Evolutionary conservation across 805 yeast genomes (phyloP).

Genomic region (Brettanomyces sp.): DNA sequence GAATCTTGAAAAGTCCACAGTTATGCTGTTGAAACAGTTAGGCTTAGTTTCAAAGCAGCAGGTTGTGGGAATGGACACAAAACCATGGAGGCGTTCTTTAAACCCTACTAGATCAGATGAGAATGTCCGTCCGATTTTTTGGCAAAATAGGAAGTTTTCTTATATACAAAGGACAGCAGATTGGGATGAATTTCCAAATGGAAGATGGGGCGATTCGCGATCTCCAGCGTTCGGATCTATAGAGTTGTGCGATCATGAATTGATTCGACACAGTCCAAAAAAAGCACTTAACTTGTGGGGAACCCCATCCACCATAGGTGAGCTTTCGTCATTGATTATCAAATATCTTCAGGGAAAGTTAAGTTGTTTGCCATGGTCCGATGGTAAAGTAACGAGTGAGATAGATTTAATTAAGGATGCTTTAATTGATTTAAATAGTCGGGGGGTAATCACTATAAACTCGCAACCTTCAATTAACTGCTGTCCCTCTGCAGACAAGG

Average conservation of each 20-base stretch:
- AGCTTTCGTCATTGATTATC: conserved; percentile 54
- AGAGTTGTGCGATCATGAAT: conserved; percentile 69
- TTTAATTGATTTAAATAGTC: conserved; percentile 53
- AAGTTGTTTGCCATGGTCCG: conserved; percentile 87
- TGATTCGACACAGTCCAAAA: conserved; percentile 74
- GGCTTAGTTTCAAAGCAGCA: conserved; percentile 33
- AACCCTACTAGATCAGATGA: conserved; percentile 74
- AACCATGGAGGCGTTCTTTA: conserved; percentile 91
- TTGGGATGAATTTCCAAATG: conserved; percentile 98
- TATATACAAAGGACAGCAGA: conserved; percentile 82
- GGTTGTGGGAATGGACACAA: conserved; percentile 19
- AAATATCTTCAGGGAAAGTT: conserved; percentile 65
- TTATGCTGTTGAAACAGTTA: conserved; percentile 76
- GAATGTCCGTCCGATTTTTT: conserved; percentile 86
- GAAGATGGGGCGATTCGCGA: conserved; percentile 96
- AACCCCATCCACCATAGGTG: conserved; percentile 49
- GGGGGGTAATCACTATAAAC: conserved; percentile 73
- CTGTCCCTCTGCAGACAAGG: conserved; percentile 53
- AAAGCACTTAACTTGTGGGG: conserved; percentile 88
- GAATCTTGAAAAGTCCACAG: conserved; percentile 88
- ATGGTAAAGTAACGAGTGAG: conserved; percentile 77
- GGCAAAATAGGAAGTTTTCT: conserved; percentile 89
- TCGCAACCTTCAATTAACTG: conserved; percentile 94
- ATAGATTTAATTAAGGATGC: conserved; percentile 50
- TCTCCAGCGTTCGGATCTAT: conserved; percentile 95